Evolutionary conservation across 805 yeast genomes (phyloP).

Genomic region (Saturnispora kantuleensis): DNA sequence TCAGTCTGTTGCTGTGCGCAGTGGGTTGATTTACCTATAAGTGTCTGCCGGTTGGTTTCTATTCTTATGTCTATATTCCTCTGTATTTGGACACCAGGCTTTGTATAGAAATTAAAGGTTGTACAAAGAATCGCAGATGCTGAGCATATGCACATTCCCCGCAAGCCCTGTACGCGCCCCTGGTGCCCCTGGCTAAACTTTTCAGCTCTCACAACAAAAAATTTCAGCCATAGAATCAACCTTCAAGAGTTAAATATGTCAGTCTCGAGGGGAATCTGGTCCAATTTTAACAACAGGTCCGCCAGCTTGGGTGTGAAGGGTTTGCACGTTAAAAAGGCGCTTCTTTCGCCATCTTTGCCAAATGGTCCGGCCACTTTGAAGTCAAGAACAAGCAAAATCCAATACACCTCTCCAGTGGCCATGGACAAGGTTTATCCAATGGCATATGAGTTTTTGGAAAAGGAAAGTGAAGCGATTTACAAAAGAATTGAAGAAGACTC

Average conservation of each 20-base stretch:
- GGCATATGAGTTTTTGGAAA: slow-evolving; percentile 49
- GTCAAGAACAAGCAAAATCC: slow-evolving; percentile 31
- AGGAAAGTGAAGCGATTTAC: slow-evolving; percentile 36
- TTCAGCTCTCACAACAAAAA: too few species aligned
- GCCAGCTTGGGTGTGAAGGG: slow-evolving; percentile 23
- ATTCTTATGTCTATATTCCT: too few species aligned
- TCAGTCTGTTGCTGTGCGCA: too few species aligned
- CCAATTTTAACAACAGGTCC: slow-evolving; percentile 27
- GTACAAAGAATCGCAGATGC: too few species aligned
- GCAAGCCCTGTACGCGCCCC: too few species aligned
- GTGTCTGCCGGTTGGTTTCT: too few species aligned
- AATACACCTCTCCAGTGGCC: slow-evolving; percentile 60
- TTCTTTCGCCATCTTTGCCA: slow-evolving; percentile 26
- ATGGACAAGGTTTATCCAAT: slow-evolving; percentile 63
- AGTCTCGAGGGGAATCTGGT: slow-evolving; percentile 29
- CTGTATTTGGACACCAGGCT: too few species aligned
- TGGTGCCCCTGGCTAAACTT: too few species aligned
- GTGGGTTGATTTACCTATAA: too few species aligned
- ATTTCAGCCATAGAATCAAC: too few species aligned
- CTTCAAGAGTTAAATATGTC: slow-evolving; percentile 7
- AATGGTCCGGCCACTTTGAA: slow-evolving; percentile 47
- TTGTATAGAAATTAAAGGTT: too few species aligned
- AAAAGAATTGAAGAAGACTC: slow-evolving; percentile 26
- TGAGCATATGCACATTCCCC: too few species aligned
- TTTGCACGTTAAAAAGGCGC: slow-evolving; percentile 19